Base-by-base conservation (phyloP, 768 basidiomycete species). In the Dacryopinax primogenitus region DNA sequence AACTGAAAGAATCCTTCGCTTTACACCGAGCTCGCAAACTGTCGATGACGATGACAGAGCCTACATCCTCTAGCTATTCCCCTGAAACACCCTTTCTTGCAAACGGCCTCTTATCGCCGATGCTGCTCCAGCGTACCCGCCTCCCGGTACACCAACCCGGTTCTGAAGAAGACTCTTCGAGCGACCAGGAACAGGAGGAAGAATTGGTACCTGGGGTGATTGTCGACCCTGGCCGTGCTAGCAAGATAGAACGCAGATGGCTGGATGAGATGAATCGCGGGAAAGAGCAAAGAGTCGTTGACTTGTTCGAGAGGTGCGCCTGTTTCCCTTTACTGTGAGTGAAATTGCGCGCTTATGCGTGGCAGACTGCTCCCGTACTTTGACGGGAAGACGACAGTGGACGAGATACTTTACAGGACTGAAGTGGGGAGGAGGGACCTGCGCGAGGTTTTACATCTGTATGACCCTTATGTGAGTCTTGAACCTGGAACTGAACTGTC, bases 391-490 rank as follows among this genome's bases (percentile, higher is more conserved):
- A 86, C 81, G 63, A 90, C 90, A 0, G 89, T 93, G 67, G 92
- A 96, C 69, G 94, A 97, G 74, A 94, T 97, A 66, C 79, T 94
- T n/a, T 91, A 86, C 73, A 81, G 87, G 37, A 90, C 92, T 0
- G 88, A 88, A 63, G 87, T 97, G 66, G 83, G 86, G 37, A 81
- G 88, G 70, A 89, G 86, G 71, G 88, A 94, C 69, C 77, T 98
- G 66, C 82, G 91, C 16, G 86, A 87, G 70, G 84, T 96, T 4
- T 74, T 96, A 34, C 84, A 88, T 70, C 82, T 89, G 69, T 98
- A 92, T 73, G 86, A 90, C 30, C 89, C 92, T 79, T 88, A 90
- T 76, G 90, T 96, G 71, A 75, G 87, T 75, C 1, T 30, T 21
- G 23, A 16, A 36, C 39, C 45, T 16, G 41, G 41, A 9, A 15